Evolutionary conservation across 306 rosid genomes (phyloP).

Genomic region (Macrotyloma uniflorum): DNA sequence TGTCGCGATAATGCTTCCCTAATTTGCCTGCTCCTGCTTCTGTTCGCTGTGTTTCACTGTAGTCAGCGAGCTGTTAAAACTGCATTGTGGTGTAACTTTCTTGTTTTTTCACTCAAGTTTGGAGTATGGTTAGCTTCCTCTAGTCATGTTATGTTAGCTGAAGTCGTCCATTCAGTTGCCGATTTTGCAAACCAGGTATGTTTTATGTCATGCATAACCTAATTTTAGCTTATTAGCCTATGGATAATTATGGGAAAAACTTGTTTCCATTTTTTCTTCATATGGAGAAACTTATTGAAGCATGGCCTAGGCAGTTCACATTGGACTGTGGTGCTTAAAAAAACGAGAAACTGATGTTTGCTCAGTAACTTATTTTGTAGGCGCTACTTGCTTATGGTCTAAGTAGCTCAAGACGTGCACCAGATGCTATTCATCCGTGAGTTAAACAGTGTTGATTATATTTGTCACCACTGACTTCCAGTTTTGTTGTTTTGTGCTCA

Average conservation of each 20-base stretch:
- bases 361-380: slow-evolving; percentile 56
- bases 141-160: slow-evolving; percentile 95
- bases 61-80: slow-evolving; percentile 96
- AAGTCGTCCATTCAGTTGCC: slow-evolving; percentile 87
- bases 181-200: slow-evolving; percentile 96
- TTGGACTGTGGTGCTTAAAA: not conserved
- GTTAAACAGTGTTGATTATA: slow-evolving; percentile 33
- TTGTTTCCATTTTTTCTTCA: not conserved
- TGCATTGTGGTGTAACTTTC: slow-evolving; percentile 98
- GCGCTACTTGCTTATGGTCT: slow-evolving; percentile 97
- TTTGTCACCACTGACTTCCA: not conserved
- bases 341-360: slow-evolving; percentile 39
- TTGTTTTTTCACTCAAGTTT: slow-evolving; percentile 96
- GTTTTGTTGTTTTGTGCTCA: not conserved
- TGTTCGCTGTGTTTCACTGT: not conserved
- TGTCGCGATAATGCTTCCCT: not conserved
- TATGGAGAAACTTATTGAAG: too few species aligned
- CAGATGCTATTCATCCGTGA: slow-evolving; percentile 98
- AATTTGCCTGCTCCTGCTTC: not conserved
- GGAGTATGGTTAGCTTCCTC: slow-evolving; percentile 85
- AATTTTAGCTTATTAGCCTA: too few species aligned
- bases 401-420: slow-evolving; percentile 97
- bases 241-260: not conserved
- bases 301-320: not conserved
- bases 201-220: not conserved